A percentile compares a stretch with the other conserved stretches of the same genome.
These are phyloP conservation scores for Yamadazyma epiphylla DNA, from an alignment of 1,139 yeast species.

Conservation along the genomic window DNA sequence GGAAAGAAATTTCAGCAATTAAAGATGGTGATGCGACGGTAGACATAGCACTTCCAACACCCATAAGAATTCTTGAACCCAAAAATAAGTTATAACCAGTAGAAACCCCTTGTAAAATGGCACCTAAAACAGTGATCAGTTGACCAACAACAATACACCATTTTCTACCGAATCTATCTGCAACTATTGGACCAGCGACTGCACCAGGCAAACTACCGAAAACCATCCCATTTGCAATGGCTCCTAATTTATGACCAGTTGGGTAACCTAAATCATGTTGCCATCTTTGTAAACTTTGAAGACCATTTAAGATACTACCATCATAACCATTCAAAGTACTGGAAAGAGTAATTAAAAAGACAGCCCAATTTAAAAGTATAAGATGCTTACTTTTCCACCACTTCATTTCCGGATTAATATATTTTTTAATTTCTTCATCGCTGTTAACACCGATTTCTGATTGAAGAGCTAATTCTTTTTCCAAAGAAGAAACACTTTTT, in stretches of 20 bases:
- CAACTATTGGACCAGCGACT: slow-evolving; percentile 18
- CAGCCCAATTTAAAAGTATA: slow-evolving; percentile 35
- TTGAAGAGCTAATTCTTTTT: slow-evolving; percentile 3
- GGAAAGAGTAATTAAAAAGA: slow-evolving; percentile 30
- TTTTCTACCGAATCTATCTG: slow-evolving; percentile 33
- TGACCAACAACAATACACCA: slow-evolving; percentile 25
- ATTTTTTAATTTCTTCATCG: slow-evolving; percentile 23
- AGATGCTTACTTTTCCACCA: slow-evolving; percentile 56
- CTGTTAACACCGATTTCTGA: slow-evolving; percentile 16
- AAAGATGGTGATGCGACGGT: slow-evolving; percentile 38
- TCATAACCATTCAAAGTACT: slow-evolving; percentile 36
- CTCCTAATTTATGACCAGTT: slow-evolving; percentile 41
- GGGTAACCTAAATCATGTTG: slow-evolving; percentile 33
- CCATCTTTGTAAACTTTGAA: slow-evolving; percentile 43
- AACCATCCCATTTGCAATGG: slow-evolving; percentile 32
- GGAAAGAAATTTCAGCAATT: slow-evolving; percentile 42
- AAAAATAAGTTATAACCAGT: slow-evolving; percentile 36
- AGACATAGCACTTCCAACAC: slow-evolving; percentile 35
- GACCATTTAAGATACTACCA: slow-evolving; percentile 39
- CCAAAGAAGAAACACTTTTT: not conserved
- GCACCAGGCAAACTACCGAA: slow-evolving; percentile 21
- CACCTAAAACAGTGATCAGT: slow-evolving; percentile 28
- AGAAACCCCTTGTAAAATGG: slow-evolving; percentile 40
- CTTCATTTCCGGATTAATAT: slow-evolving; percentile 55
- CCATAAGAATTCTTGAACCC: slow-evolving; percentile 34